Conservation (phyloP, 495 filamentous ascomycete species). For the Pyrenula aspistea region DNA sequence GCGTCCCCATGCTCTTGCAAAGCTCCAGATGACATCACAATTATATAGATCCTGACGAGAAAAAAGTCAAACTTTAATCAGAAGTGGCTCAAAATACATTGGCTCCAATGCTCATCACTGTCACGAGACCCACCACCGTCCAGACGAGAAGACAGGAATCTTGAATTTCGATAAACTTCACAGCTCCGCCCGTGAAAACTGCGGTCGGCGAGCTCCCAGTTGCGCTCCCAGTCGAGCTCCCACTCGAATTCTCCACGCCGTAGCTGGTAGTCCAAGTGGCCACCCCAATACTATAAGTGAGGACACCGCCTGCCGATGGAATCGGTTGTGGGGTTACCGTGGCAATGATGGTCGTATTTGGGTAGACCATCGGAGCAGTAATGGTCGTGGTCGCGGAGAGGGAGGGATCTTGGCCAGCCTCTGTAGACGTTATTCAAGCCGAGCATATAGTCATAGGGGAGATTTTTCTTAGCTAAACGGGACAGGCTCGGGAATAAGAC, state of each 20-base stretch:
- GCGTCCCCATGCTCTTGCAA: too few relatives aligned
- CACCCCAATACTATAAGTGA: background rate
- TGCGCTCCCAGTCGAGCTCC: too few relatives aligned
- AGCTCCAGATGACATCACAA: too few relatives aligned
- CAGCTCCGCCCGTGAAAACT: background rate
- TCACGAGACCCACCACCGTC: background rate
- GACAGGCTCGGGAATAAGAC: background rate
- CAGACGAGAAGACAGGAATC: background rate
- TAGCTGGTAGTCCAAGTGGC: background rate
- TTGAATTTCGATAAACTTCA: background rate
- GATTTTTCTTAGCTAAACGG: background rate
- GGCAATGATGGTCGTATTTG: background rate
- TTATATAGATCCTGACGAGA: too few relatives aligned
- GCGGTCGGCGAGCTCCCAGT: background rate
- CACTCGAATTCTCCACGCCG: background rate
- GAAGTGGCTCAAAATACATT: too few relatives aligned
- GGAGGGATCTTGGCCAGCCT: background rate
- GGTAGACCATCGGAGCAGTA: background rate
- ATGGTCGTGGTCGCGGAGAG: background rate
- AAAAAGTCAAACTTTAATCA: too few relatives aligned
- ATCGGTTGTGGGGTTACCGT: background rate
- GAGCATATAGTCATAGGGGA: background rate
- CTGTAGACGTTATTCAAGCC: background rate
- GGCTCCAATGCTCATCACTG: background rate
- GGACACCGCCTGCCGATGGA: background rate